These are phyloP conservation scores for Salvia rosmarinus DNA, from an alignment of 257 asterid species.

Conservation along the genomic window DNA sequence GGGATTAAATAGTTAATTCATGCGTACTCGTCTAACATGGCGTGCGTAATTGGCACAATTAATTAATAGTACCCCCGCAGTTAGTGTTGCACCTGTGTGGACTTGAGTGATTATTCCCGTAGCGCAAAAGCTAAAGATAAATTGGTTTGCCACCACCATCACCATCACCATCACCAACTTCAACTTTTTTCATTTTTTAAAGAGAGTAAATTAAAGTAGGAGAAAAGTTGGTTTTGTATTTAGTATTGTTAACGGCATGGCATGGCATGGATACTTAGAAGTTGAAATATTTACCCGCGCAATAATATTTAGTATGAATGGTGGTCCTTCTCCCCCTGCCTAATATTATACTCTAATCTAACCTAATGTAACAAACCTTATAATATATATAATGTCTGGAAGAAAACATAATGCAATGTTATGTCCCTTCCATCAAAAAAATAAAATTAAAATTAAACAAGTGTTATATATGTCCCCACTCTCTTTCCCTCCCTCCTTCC, in stretches of 20 bases:
- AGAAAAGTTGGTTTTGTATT: too few species aligned
- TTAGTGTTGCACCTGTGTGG: background rate
- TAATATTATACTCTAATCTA: background rate
- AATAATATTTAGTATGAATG: background rate
- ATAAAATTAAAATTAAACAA: too few species aligned
- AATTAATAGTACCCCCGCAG: background rate
- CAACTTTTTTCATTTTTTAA: background rate
- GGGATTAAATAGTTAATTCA: background rate
- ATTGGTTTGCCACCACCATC: conserved; percentile 27
- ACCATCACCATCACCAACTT: conserved; percentile 5
- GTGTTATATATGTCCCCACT: background rate
- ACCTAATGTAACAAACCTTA: background rate
- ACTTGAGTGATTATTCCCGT: conserved; percentile 13
- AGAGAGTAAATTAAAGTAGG: too few species aligned
- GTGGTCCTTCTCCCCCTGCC: background rate
- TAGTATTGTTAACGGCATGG: background rate
- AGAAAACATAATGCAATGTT: background rate
- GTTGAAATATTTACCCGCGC: conserved; percentile 44
- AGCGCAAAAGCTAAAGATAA: conserved; percentile 21
- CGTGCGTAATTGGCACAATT: background rate
- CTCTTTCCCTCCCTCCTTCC: conserved; percentile 23
- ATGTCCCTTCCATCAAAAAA: background rate
- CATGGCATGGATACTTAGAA: background rate
- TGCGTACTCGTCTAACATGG: background rate
- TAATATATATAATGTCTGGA: background rate